Evolutionary conservation across 1,139 yeast species (phyloP).

Genomic region (Barnettozyma hawaiiensis): DNA sequence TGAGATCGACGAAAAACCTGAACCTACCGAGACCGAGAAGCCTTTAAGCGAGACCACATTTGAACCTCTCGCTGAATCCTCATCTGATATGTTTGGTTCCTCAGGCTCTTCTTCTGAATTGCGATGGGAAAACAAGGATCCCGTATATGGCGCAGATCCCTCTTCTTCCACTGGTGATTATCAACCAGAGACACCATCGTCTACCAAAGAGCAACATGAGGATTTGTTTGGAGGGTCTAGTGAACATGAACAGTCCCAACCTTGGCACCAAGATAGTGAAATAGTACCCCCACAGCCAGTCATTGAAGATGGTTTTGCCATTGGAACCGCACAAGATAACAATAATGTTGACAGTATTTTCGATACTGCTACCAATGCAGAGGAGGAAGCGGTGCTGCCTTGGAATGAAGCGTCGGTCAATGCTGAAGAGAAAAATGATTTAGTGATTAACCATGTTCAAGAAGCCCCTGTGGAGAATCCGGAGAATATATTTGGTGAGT

Average conservation of each 20-base stretch:
- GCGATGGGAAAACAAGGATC: background rate
- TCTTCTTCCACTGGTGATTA: background rate
- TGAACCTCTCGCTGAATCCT: constrained; percentile 2
- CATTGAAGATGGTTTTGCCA: background rate
- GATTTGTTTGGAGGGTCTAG: background rate
- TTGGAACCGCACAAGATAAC: background rate
- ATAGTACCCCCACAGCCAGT: background rate
- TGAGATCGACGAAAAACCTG: background rate
- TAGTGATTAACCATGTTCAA: background rate
- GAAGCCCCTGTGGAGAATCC: background rate
- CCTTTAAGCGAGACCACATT: constrained; percentile 1
- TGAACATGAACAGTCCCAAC: background rate
- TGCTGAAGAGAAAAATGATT: background rate
- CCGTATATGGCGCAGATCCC: background rate
- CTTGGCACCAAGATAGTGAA: background rate
- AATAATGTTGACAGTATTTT: background rate
- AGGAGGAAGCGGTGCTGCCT: background rate
- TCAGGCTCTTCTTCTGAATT: background rate
- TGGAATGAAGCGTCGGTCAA: background rate
- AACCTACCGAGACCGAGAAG: background rate
- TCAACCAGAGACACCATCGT: background rate
- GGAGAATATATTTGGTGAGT: background rate
- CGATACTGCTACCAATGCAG: background rate
- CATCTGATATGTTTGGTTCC: constrained; percentile 1
- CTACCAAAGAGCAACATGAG: background rate